phyloP scores from a whole-genome alignment of 1,284 basidiomycete genomes.

The Rugosomyces carneus region DNA sequence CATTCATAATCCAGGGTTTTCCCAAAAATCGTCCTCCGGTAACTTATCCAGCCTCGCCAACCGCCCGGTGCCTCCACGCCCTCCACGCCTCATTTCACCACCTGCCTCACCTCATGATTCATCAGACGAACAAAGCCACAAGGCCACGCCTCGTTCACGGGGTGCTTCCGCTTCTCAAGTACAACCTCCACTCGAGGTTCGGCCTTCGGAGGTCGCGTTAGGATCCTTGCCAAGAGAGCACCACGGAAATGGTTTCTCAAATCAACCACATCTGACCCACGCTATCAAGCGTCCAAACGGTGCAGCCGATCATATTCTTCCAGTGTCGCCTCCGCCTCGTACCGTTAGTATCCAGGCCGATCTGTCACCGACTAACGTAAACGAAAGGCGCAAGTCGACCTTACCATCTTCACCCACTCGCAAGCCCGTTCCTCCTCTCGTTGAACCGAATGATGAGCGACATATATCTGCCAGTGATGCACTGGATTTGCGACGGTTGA shows the following conservation, averaged over 20 bases:
- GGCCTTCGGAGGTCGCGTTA: conserved; percentile 7
- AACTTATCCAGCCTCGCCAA: conserved; percentile 47
- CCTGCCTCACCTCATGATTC: conserved; percentile 33
- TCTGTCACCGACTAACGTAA: not conserved
- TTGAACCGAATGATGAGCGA: conserved; percentile 13
- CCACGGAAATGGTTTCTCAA: conserved; percentile 8
- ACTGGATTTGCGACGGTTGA: conserved; percentile 60
- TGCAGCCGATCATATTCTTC: conserved; percentile 8
- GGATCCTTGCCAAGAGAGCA: conserved; percentile 7
- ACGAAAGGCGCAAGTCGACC: conserved; percentile 1
- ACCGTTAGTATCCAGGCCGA: not conserved
- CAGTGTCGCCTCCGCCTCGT: conserved; percentile 15
- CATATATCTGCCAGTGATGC: conserved; percentile 34
- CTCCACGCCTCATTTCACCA: conserved; percentile 36
- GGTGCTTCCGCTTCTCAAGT: conserved; percentile 13
- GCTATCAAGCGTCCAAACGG: conserved; percentile 16
- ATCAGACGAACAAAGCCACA: conserved; percentile 16
- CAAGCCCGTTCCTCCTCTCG: conserved; percentile 25
- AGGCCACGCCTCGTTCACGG: conserved; percentile 15
- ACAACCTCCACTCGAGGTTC: conserved; percentile 4
- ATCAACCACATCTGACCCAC: conserved; percentile 7
- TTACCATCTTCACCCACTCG: conserved; percentile 14
- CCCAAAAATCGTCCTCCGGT: conserved; percentile 30
- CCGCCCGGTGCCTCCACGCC: conserved; percentile 50
- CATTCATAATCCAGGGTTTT: conserved; percentile 20